Base-by-base conservation (phyloP, 106 monocot species). In the Dioscorea alata region DNA sequence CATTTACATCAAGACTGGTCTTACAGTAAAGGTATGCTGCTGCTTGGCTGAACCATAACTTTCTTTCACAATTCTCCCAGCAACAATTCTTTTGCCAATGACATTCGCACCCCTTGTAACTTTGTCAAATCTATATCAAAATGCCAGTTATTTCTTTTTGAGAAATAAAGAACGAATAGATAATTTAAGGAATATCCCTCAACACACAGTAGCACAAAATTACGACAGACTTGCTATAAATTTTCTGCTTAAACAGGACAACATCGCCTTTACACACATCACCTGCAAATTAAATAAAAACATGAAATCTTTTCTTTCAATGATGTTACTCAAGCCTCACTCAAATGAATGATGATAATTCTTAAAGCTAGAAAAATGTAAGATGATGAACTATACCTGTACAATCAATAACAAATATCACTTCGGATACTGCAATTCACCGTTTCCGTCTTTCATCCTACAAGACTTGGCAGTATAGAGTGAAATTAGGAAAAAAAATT, bases 21-120 rank as follows among this genome's bases (percentile, higher is more conserved):
- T 78, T 77, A 95, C 95, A 20, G 95, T 95, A 70, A 95, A 95
- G 23, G 91, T 95, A 60, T 95, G 95, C 32, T 95, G 95, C 58
- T 95, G 95, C 74, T 95, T 95, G 20, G 78, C 83, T 51, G 76
- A 69, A 50, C 95, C 95, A 76, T 95, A 95, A 67, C 95, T 95
- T 73, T 95, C 91, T 64, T 88, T 85, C 49, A 95, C 85, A 54
- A 91, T 84, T 16, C 95, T 82, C 8, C 95, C 95, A 7, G 69
- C 91, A 61, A 88, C 71, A 23, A 56, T 76, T 62, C 93, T 81
- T 31, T 62, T 84, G 54, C 92, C 92, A 71, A 82, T 88, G 48
- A 80, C 89, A 19, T 67, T 81, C 10, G 86, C 92, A 71, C 86
- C 85, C 57, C 90, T 78, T 13, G 94, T 84, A 24, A 73, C 94